phyloP scores from a whole-genome alignment of 1,284 basidiomycete species.

The Hemileia vastatrix region DNA sequence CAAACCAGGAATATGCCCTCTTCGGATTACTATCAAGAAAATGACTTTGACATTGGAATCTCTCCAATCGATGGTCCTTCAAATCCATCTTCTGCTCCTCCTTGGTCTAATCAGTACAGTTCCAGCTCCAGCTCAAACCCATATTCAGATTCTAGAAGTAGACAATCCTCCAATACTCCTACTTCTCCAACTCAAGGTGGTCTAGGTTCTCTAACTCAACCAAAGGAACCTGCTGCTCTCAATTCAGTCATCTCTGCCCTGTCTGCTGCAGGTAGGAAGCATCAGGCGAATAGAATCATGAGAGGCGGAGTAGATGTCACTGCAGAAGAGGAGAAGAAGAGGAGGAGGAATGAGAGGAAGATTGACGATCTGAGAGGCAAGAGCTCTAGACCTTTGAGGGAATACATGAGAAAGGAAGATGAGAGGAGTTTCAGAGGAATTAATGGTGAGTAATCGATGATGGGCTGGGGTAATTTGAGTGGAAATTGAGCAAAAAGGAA shows the following conservation, averaged over 20 bases:
- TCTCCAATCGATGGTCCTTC: conserved; percentile 29
- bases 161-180: neutral
- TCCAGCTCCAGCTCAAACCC: neutral
- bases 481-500: neutral
- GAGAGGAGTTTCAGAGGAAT: too few relatives aligned
- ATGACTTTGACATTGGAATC: conserved; percentile 29
- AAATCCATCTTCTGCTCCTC: neutral
- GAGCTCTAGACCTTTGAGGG: too few relatives aligned
- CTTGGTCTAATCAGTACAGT: conserved; percentile 1
- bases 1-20: too few relatives aligned
- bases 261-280: conserved; percentile 34
- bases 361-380: too few relatives aligned
- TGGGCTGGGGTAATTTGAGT: neutral
- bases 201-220: conserved; percentile 36
- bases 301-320: conserved; percentile 29
- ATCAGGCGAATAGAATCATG: conserved; percentile 38
- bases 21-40: too few relatives aligned
- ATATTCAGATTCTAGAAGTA: neutral
- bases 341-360: conserved; percentile 31
- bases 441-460: conserved; percentile 25
- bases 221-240: conserved; percentile 33
- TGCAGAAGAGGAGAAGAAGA: conserved; percentile 34
- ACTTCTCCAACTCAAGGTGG: neutral
- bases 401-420: too few relatives aligned
- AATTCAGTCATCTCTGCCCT: conserved; percentile 36